Percentiles rank a stretch among this genome's conserved stretches.
These are phyloP conservation scores for Verticillium zaregamsianum DNA, from an alignment of 2,329 filamentous ascomycete species.

Conservation along the genomic window DNA sequence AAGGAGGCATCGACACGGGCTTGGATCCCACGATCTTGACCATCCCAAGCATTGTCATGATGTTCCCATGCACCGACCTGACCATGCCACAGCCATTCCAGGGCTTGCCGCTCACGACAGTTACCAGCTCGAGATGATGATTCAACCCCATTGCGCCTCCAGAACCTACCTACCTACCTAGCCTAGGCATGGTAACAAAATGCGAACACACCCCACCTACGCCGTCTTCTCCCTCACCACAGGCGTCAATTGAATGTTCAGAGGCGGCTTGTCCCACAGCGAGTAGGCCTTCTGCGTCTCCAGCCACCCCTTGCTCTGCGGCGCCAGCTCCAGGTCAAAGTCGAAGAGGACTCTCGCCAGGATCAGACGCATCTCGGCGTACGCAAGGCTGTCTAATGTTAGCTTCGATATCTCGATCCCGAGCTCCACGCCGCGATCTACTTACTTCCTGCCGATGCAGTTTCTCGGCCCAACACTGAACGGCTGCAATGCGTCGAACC, in stretches of 20 bases:
- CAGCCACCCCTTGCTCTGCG: constrained; percentile 29
- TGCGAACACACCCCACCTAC: background rate
- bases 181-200: too few relatives aligned
- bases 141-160: too few relatives aligned
- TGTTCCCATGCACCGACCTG: too few relatives aligned
- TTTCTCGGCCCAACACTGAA: constrained; percentile 45
- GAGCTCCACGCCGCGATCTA: constrained; percentile 5
- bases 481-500: constrained; percentile 37
- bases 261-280: constrained; percentile 25
- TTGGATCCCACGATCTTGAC: too few relatives aligned
- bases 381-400: constrained; percentile 29
- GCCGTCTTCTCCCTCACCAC: background rate
- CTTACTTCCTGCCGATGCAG: constrained; percentile 46
- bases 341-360: constrained; percentile 38
- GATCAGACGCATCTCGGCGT: constrained; percentile 43
- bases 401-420: background rate
- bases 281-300: constrained; percentile 28
- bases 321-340: constrained; percentile 36
- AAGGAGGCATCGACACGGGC: background rate
- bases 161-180: background rate
- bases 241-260: constrained; percentile 6
- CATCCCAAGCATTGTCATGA: too few relatives aligned
- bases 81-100: too few relatives aligned
- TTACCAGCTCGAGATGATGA: too few relatives aligned
- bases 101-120: too few relatives aligned